Base-by-base conservation (phyloP, 768 basidiomycete species). In the Xerocomus spinulosus region DNA sequence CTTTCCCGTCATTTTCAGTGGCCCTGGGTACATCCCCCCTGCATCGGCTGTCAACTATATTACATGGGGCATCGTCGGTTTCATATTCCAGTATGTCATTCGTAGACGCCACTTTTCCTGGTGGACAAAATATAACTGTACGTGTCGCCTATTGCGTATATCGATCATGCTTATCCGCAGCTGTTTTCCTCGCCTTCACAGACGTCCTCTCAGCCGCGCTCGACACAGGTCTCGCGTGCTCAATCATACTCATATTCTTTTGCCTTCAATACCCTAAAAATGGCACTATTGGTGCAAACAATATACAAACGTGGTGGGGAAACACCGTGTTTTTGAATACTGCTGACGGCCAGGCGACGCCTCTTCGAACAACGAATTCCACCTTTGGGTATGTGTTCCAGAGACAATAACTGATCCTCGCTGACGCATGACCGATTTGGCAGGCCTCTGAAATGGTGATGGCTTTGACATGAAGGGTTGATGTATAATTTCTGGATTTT, bases 201-300 rank as follows among this genome's bases (percentile, higher is more conserved):
- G 73, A 85, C 55, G 81, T 86, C 29, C 71, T 87, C 12, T 85
- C 83, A 5, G 85, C 84, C 25, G 85, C 82, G 1, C 67, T 87
- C 46, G 85, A 87, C 54, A 76, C 84, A 3, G 85, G 85, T 25
- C 75, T 85, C 17, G 83, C 85, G 0, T 62, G 85, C 32, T 72
- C 77, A 10, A 71, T 76, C 2, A 68, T 85, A 29, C 23, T 80
- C 28, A 72, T 83, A 43, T 83, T 80, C 70, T 82, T 83, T 62
- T 68, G 70, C 45, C 70, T 86, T 20, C 79, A 87, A 68, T 86
- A 75, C 56, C 85, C 85, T 4, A 50, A 52, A 42, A 77, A 83
- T 48, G 84, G 84, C 3, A 66, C 64, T 10, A 84, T 87, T 51
- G 85, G 82, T 6, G 5, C 58, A 10, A 67, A 70, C 28, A 81